Base-by-base conservation (phyloP, 78 protist genomes). In the Parvularia atlantis region DNA sequence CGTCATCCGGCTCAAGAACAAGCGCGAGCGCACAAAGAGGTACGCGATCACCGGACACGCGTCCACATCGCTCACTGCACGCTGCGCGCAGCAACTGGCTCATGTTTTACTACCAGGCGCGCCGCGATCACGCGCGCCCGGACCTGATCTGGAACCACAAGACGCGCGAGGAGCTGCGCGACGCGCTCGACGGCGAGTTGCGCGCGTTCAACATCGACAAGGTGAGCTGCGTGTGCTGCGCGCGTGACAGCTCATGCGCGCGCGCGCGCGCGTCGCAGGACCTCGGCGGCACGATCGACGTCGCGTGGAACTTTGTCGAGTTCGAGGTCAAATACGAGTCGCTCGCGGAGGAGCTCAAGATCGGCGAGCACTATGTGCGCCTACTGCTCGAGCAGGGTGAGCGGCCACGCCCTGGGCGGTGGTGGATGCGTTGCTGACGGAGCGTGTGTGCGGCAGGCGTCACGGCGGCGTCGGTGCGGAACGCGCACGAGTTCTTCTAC, bases 91-190 rank as follows among this genome's bases (percentile, higher is more conserved):
- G 30, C 43, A 84, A 88, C 77, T 88, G 89, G 89, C 41, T 58
- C 16, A 26, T 77, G 67, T 62, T 88, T 54, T 77, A 63, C 78
- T 69, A 69, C 70, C 77, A 69, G 37, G 24, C 80, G 22, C 17
- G 16, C 16, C 61, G 66, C 41, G 89, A 89, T 20, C 93, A 89
- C 75, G 53, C 81, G 46, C 88, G 84, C 39, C 66, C 89, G n/a
- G 90, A 89, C 54, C 66, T 89, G 52, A 78, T 89, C 41, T 89
- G 94, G 94, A 89, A 89, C 62, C 80, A 76, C 73, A 57, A 76
- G 48, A 89, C 94, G 24, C 84, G 93, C 54, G 89, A 84, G 43
- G 93, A 89, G 53, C 76, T 89, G n/a, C 67, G 89, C 39, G 93
- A 89, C 37, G 66, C 77, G 11, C 50, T 84, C 52, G 90, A 84